Conservation (phyloP, 371 early-diverging fungal genomes). For the Mucor circinelloides region DNA sequence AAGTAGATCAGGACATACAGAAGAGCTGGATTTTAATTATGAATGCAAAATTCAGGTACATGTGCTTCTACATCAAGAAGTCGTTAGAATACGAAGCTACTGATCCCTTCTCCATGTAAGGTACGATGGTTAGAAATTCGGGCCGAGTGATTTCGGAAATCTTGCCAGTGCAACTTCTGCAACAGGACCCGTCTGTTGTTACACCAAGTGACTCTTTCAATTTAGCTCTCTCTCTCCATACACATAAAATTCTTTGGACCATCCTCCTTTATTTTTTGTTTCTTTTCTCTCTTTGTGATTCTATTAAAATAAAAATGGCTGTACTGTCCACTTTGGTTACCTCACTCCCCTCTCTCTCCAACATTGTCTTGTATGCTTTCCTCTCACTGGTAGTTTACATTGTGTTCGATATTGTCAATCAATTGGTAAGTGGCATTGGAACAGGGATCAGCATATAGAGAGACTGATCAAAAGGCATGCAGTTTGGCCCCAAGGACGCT, state of each 20-base stretch:
- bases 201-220: conserved; percentile 15
- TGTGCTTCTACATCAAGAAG: conserved; percentile 87
- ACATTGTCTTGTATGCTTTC: conserved; percentile 29
- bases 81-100: conserved; percentile 57
- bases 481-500: conserved; percentile 59
- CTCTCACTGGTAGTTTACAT: conserved; percentile 34
- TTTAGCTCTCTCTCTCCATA: no score
- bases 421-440: conserved; percentile 40
- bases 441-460: neutral
- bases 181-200: conserved; percentile 15
- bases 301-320: conserved; percentile 19
- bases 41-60: conserved; percentile 60
- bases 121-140: neutral
- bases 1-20: conserved; percentile 27
- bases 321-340: conserved; percentile 24
- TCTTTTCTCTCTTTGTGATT: neutral
- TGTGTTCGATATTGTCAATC: conserved; percentile 46
- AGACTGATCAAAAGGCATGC: neutral
- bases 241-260: neutral
- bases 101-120: conserved; percentile 22
- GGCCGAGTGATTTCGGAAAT: neutral
- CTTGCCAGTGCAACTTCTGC: conserved; percentile 5
- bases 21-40: neutral
- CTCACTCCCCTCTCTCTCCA: conserved; percentile 21
- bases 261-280: neutral